Evolutionary conservation across 2,329 filamentous ascomycete species (phyloP), one percentile per base, ranked within the genome.

Genomic region (Blumeria hordei): DNA sequence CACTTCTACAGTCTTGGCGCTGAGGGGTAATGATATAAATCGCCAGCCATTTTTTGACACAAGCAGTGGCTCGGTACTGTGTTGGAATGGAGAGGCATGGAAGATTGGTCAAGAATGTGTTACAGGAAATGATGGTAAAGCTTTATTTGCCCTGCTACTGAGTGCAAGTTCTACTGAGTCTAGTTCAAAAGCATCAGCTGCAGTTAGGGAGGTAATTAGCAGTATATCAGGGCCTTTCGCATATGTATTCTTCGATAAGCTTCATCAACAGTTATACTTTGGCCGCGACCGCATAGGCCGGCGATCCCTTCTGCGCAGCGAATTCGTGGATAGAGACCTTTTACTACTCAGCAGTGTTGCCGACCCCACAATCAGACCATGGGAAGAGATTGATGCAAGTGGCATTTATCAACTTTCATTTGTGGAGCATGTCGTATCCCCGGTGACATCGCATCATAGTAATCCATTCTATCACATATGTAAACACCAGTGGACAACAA

Each of bases 1-100:
- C 63, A 76, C 79, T 11, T 92, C 90, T 6, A 93, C 88, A 0
- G 90, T 98, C 0, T 76, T 96, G n/a, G 81, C 88, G 3, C 72
- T 98, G n/a, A 79, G 92, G 61, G 90, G 90, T 32, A 75, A 79
- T 53, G 71, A 77, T 58, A 65, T 92, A 53, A 77, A 81, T 6
- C 65, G 69, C 36, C 92, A 96, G 66, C 92, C 92, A 1, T 74
- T 94, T 3, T 67, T 74, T 44, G 76, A 83, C 59, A 39, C 64
- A 2, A 59, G 61, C 0, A 74, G 74, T 0, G 72, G 74, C 3
- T 86, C 82, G 0, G 71, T 85, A 0, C 72, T 98, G 1, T 95
- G 90, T 73, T 98, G 92, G 92, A 98, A 98, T 64, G 92, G 92
- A 45, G 92, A 98, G 66, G 90, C 88, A 0, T 98, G 92, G 92